These are phyloP conservation scores for Ceratobasidium sp. DNA, from an alignment of 1,284 basidiomycete species.

Conservation along the genomic window DNA sequence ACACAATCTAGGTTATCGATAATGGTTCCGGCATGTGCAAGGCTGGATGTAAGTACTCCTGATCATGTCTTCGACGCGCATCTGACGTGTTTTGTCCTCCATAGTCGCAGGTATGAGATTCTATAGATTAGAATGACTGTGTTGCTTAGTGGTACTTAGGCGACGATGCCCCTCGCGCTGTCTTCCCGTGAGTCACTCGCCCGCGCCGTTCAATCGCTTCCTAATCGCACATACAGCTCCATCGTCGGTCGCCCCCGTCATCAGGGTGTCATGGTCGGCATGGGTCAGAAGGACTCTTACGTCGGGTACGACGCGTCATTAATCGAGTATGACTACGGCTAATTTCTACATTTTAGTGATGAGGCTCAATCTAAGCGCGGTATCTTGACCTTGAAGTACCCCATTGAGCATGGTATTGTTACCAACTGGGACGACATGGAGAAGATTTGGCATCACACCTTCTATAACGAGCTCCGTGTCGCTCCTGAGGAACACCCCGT, in stretches of 20 bases:
- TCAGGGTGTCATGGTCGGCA: constrained; percentile 72
- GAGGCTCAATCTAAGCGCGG: constrained; percentile 96
- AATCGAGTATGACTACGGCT: background rate
- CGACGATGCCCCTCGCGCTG: constrained; percentile 72
- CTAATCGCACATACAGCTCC: constrained; percentile 54
- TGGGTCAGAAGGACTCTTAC: constrained; percentile 67
- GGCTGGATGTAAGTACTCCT: constrained; percentile 57
- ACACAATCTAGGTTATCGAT: constrained; percentile 57
- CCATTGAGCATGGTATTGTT: constrained; percentile 66
- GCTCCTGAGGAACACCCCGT: constrained; percentile 78
- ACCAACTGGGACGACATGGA: constrained; percentile 76
- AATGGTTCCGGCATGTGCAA: constrained; percentile 69
- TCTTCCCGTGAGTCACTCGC: constrained; percentile 61
- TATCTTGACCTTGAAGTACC: constrained; percentile 87
- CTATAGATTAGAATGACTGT: background rate
- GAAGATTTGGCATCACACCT: constrained; percentile 79
- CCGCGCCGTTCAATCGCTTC: background rate
- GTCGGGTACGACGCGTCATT: constrained; percentile 55
- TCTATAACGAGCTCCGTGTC: constrained; percentile 87
- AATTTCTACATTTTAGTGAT: constrained; percentile 63
- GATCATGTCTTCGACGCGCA: constrained; percentile 12
- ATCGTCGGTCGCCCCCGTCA: constrained; percentile 73
- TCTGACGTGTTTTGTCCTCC: constrained; percentile 26
- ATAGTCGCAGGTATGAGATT: constrained; percentile 45
- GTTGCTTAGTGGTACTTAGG: constrained; percentile 54